Conservation (phyloP, 2,329 filamentous ascomycete species). For the Scedosporium apiospermum region DNA sequence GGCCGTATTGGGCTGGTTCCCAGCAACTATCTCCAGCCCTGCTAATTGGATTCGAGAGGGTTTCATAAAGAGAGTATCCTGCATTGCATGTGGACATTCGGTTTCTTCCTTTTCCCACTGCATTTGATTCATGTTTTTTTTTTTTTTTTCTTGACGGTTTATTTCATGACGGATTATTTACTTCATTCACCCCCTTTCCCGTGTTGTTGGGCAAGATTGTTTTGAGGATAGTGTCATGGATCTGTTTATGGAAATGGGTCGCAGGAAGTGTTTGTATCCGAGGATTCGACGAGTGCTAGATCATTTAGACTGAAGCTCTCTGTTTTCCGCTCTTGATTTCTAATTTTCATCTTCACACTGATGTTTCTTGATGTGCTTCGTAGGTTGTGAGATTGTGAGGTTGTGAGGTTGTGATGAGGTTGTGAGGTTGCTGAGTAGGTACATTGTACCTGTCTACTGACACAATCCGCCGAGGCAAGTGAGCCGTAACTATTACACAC, state of each 20-base stretch:
- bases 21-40: slow-evolving; percentile 56
- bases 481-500: too few species aligned
- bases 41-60: slow-evolving; percentile 19
- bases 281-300: background rate
- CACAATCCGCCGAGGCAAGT: too few species aligned
- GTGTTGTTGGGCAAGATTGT: background rate
- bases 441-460: too few species aligned
- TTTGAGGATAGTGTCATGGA: background rate
- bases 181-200: background rate
- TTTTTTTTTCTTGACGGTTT: background rate
- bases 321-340: background rate
- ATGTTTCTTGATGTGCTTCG: too few species aligned
- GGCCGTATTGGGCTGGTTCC: slow-evolving; percentile 53
- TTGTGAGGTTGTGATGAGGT: background rate
- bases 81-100: background rate
- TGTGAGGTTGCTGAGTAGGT: background rate
- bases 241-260: background rate
- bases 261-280: background rate
- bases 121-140: background rate
- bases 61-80: background rate
- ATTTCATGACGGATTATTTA: background rate
- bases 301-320: background rate
- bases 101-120: background rate
- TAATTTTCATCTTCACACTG: background rate
- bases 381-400: background rate